Evolutionary conservation across 192 early-diverging fungal species (phyloP).

Genomic region (Coemansia umbellata): DNA sequence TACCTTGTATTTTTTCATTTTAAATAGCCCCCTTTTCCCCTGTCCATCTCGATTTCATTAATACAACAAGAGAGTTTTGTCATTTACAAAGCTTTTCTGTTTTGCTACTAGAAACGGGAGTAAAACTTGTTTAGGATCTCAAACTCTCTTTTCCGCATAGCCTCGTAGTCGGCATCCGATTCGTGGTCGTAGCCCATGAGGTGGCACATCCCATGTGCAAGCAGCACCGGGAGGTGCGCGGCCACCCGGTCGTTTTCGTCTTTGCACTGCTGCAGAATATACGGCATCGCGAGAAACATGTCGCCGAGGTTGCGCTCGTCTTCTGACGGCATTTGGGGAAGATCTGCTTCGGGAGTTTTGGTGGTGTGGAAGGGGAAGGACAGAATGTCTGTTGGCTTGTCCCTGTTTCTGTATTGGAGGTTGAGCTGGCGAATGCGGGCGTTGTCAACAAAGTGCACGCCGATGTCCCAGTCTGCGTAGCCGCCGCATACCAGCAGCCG

Average conservation of each 20-base stretch:
- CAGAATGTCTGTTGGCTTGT: conserved; percentile 59
- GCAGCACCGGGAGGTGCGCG: conserved; percentile 54
- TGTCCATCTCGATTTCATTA: no score
- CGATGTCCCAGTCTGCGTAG: conserved; percentile 59
- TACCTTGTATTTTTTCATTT: no score
- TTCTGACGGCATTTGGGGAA: conserved; percentile 16
- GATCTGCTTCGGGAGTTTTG: conserved; percentile 6
- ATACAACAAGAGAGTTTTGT: no score
- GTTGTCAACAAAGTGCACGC: conserved; percentile 55
- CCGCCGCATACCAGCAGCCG: conserved; percentile 50
- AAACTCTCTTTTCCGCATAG: conserved; percentile 33
- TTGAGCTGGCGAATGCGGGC: conserved; percentile 52
- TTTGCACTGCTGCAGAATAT: conserved; percentile 53
- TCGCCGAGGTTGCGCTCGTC: conserved; percentile 61
- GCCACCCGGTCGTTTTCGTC: conserved; percentile 42
- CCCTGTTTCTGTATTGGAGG: conserved; percentile 48
- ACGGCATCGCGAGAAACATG: conserved; percentile 57
- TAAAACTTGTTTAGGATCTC: conserved; percentile 25
- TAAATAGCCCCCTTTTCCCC: no score
- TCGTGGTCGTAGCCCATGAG: conserved; percentile 67
- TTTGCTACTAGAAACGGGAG: background rate
- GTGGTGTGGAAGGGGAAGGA: conserved; percentile 63
- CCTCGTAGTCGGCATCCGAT: conserved; percentile 42
- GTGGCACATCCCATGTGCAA: conserved; percentile 65
- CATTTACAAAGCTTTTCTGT: background rate